Evolutionary conservation across 805 yeast species (phyloP), one percentile per base, ranked within the genome.

Genomic region (Diddensiella transvaalensis): DNA sequence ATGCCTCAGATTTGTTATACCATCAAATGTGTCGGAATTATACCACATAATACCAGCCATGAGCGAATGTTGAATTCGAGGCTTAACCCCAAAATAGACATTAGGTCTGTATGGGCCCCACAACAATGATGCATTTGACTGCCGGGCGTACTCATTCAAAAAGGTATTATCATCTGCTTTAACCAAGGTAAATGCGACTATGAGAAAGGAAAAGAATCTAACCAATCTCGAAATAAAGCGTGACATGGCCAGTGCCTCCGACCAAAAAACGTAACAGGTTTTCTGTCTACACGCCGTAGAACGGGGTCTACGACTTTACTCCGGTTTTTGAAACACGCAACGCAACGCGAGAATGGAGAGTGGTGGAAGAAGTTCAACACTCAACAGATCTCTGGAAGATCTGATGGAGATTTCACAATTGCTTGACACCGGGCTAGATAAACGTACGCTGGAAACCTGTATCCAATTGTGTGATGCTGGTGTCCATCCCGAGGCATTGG

Each of bases 31-130:
- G 51, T 85, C 83, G 3, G 78, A 75, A 60, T 82, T 82, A 69
- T 80, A 87, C 98, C 98, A 91, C 81, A 91, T 79, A 22, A 90
- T 69, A 0, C 98, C 98, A 11, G 87, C 70, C 49, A 83, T 61
- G 44, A 93, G 72, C 1, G 91, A 79, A 30, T 79, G 74, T 1
- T 96, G 96, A 2, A 85, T 59, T 42, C 91, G 72, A 2, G 98
- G 96, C 40, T 90, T 74, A 41, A 93, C 69, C 1, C 98, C 98
- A 51, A 90, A 71, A 66, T 90, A 93, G 38, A 87, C 72, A 48
- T 87, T 85, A 5, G 96, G 82, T 54, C 97, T 71, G 66, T 89
- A 91, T 0, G 98, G 95, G 1, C 96, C 98, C 99, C 99, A 91
- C 26, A 80, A 64, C 22, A 86, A 68, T 2, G 87, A 76, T 37